Base-by-base conservation (phyloP, 768 basidiomycete genomes). In the Auricularia auricula-judae region DNA sequence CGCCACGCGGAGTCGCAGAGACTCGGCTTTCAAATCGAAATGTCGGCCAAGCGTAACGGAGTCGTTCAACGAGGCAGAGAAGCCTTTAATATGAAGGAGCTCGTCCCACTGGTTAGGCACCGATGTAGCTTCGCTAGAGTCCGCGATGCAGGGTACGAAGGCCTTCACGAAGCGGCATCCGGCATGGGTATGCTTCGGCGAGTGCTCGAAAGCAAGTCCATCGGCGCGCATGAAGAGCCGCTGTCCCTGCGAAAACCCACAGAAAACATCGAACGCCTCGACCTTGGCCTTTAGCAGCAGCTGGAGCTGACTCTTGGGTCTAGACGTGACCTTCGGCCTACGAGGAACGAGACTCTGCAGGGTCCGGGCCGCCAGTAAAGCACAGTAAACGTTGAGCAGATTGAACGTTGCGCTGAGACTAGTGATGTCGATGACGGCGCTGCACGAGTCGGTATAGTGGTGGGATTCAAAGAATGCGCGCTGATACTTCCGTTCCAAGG, bases 1-100 rank as follows among this genome's bases (percentile, higher is more conserved):
- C 1, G 95, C 93, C 42, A 98, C 86, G 21, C 86, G 84, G n/a
- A 97, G 70, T 29, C 84, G 85, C 1, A 84, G 80, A 62, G 85
- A 86, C 42, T 90, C 84, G 21, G 82, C 84, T 33, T 81, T 75
- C 62, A 89, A 72, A 4, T 75, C 70, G 63, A 94, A 74, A 8
- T 59, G 23, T 5, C 44, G 36, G 43, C 44, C 34, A 68, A 70
- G 63, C 3, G 78, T 75, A n/a, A 69, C 73, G 14, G 69, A 70
- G 42, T 75, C 23, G 1, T 23, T 33, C 21, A 18, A 5, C 23
- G 29, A 5, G 10, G 23, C 34, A 29, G 18, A 8, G 23, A 33
- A 29, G 4, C 16, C 34, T 33, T 59, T 59, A 29, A 59, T 5
- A 12, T 59, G 56, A 51, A 61, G 16, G 10, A 59, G 21, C 4